Conservation (phyloP, 768 basidiomycete species). For the Hemileccinum rubropunctum region DNA sequence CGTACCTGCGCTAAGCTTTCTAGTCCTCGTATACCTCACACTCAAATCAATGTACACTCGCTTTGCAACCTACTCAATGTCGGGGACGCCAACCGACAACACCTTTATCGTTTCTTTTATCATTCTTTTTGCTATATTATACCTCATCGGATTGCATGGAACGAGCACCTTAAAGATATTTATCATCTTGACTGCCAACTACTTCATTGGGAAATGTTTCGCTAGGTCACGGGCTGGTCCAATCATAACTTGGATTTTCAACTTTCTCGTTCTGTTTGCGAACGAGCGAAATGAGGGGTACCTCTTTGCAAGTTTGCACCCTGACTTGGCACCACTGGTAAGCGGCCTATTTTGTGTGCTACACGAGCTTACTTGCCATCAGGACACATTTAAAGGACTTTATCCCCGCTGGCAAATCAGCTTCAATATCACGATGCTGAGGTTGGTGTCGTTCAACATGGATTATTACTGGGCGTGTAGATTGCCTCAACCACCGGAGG, state of each 20-base stretch:
- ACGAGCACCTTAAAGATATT: slow-evolving; percentile 75
- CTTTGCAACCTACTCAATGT: slow-evolving; percentile 19
- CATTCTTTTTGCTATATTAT: slow-evolving; percentile 55
- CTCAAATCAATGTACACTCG: slow-evolving; percentile 51
- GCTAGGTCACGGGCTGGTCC: slow-evolving; percentile 46
- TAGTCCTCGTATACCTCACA: slow-evolving; percentile 53
- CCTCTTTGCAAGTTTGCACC: slow-evolving; percentile 52
- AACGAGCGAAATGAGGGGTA: slow-evolving; percentile 82
- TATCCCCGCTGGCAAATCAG: slow-evolving; percentile 91
- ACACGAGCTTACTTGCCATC: slow-evolving; percentile 6
- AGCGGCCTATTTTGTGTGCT: slow-evolving; percentile 22
- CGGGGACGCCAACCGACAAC: slow-evolving; percentile 26
- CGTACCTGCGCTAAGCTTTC: slow-evolving; percentile 54
- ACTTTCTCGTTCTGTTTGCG: slow-evolving; percentile 65
- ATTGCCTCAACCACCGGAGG: slow-evolving; percentile 39
- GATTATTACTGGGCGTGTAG: slow-evolving; percentile 86
- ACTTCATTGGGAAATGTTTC: slow-evolving; percentile 49
- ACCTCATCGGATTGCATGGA: slow-evolving; percentile 80
- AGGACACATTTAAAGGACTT: slow-evolving; percentile 71
- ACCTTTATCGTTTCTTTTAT: slow-evolving; percentile 54
- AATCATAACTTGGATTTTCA: slow-evolving; percentile 73
- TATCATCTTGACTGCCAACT: slow-evolving; percentile 69
- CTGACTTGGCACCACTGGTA: slow-evolving; percentile 61
- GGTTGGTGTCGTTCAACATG: slow-evolving; percentile 89
- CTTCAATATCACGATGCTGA: slow-evolving; percentile 96